Evolutionary conservation across 2,329 filamentous ascomycete genomes (phyloP), one percentile per base, ranked within the genome.

Genomic region (Tympanopsis confertula): DNA sequence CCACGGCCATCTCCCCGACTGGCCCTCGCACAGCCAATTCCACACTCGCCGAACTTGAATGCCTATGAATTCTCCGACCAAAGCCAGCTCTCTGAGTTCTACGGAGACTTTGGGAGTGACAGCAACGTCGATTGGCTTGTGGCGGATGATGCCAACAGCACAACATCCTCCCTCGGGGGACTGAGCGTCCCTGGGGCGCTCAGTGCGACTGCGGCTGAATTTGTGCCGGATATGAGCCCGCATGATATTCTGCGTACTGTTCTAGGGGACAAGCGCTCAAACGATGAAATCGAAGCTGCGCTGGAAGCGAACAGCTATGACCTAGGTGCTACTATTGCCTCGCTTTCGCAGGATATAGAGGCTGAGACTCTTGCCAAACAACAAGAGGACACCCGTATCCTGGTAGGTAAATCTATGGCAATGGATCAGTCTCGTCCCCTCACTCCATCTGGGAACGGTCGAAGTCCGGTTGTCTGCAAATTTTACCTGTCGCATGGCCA

Each of bases 201-300:
- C 30, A 33, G 30, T 18, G 30, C 30, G 10, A 33, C 30, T 10
- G 30, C 30, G 7, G 10, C 30, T 7, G 30, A 33, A 33, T 33
- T 33, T 33, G 30, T 33, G 7, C 30, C 30, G 41, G 75, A 82
- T 45, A 81, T 82, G 76, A 77, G 72, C 46, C 77, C 78, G 2
- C 79, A 81, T 54, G 78, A 82, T 50, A 82, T 82, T 60, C 61
- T 82, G 40, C 72, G 78, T 41, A 81, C 76, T 2, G 77, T 82
- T 13, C 58, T 82, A 35, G 72, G 77, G 35, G 75, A 81, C 44
- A 69, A 73, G 40, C 68, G 69, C 42, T 68, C 72, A 5, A 76
- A 82, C 45, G 75, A 82, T 35, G 77, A 82, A 50, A 71, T 82
- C 35, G 75, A 81, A 47, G 63, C 67, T 18, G 72, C 76, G 3